Evolutionary conservation across 202 grass and related monocot species (phyloP).

Genomic region (Hordeum pubiflorum): DNA sequence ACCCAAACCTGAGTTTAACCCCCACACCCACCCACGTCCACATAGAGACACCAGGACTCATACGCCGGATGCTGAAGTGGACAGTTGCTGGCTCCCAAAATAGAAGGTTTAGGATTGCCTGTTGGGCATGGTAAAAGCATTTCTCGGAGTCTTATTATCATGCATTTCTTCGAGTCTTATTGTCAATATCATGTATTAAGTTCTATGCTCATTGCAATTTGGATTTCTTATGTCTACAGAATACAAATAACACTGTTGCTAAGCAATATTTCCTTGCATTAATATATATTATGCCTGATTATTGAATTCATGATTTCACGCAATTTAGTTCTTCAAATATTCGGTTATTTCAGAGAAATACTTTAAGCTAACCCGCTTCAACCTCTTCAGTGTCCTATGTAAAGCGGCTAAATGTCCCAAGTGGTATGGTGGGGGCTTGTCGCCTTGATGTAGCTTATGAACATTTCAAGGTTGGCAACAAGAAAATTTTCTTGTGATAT

Average conservation of each 20-base stretch:
- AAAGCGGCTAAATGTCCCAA: conserved; percentile 78
- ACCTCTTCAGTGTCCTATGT: conserved; percentile 74
- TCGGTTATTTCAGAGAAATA: conserved; percentile 2
- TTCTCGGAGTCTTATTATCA: background rate
- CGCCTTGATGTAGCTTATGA: conserved; percentile 92
- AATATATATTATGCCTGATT: background rate
- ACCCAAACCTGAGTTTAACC: background rate
- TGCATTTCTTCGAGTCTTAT: background rate
- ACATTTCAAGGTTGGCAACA: conserved; percentile 72
- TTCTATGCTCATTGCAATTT: background rate
- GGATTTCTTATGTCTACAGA: background rate
- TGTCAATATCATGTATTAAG: background rate
- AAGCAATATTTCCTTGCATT: background rate
- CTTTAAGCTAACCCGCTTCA: conserved; percentile 28
- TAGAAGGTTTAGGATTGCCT: background rate
- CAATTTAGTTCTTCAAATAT: background rate
- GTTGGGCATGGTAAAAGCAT: background rate
- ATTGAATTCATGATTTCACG: background rate
- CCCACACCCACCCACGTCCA: background rate
- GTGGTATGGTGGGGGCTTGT: conserved; percentile 93
- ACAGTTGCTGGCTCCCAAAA: background rate
- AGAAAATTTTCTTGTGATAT: background rate
- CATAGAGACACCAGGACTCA: background rate
- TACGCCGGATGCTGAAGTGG: background rate
- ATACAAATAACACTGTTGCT: background rate